Evolutionary conservation across 2,329 filamentous ascomycete species (phyloP).

Genomic region (Aspergillus uvarum): DNA sequence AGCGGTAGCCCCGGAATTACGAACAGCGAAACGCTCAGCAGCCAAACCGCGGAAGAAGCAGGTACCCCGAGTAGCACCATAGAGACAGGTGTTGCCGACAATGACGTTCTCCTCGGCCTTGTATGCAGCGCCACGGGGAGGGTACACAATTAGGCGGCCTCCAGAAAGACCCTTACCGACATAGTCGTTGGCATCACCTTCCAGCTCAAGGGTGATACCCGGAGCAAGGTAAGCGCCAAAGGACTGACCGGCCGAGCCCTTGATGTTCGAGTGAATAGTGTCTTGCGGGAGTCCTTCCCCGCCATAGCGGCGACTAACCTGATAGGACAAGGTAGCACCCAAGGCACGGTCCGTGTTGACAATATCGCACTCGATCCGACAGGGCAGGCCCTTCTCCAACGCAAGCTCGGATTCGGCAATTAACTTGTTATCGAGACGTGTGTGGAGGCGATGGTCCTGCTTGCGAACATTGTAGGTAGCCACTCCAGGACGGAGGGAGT

Average conservation of each 20-base stretch:
- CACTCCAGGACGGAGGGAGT: slow-evolving; percentile 89
- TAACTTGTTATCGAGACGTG: slow-evolving; percentile 93
- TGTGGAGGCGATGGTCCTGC: slow-evolving; percentile 91
- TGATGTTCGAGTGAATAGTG: slow-evolving; percentile 94
- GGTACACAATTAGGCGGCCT: slow-evolving; percentile 89
- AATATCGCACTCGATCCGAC: slow-evolving; percentile 90
- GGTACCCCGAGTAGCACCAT: slow-evolving; percentile 85
- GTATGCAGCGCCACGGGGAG: slow-evolving; percentile 83
- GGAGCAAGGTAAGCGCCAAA: slow-evolving; percentile 93
- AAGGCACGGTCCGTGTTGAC: slow-evolving; percentile 95
- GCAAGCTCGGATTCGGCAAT: slow-evolving; percentile 94
- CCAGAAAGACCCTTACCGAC: slow-evolving; percentile 95
- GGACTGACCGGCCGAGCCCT: slow-evolving; percentile 93
- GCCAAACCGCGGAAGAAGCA: slow-evolving; percentile 97
- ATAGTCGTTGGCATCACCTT: slow-evolving; percentile 95
- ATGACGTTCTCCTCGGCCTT: slow-evolving; percentile 96
- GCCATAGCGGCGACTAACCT: slow-evolving; percentile 89
- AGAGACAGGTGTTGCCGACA: slow-evolving; percentile 91
- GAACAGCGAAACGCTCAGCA: slow-evolving; percentile 92
- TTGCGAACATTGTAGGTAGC: slow-evolving; percentile 97
- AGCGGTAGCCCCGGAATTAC: slow-evolving; percentile 94
- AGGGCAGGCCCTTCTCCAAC: slow-evolving; percentile 89
- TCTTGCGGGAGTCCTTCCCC: slow-evolving; percentile 86
- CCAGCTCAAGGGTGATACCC: slow-evolving; percentile 89
- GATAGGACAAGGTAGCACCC: slow-evolving; percentile 91